These are phyloP conservation scores for Nemania sp. DNA, from an alignment of 2,329 filamentous ascomycete species.

Conservation along the genomic window DNA sequence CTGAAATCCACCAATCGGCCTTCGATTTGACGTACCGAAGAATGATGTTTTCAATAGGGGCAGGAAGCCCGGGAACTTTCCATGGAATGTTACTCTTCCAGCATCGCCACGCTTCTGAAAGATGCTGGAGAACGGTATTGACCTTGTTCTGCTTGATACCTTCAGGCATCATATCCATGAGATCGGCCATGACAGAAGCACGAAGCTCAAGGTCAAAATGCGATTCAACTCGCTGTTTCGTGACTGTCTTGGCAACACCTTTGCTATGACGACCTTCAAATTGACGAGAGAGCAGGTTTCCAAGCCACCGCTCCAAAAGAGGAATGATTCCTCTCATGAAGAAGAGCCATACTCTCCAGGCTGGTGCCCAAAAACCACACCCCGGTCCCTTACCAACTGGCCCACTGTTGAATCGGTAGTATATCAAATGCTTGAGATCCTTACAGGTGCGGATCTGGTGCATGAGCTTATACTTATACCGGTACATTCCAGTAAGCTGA, in stretches of 20 bases:
- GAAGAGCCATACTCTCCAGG: constrained; percentile 98
- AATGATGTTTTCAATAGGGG: constrained; percentile 98
- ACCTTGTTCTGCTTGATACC: constrained; percentile 99
- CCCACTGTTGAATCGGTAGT: constrained; percentile 97
- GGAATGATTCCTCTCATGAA: constrained; percentile 99
- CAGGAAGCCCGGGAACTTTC: constrained; percentile 96
- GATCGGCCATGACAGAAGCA: constrained; percentile 96
- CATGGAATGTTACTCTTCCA: constrained; percentile 99
- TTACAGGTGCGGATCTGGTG: constrained; percentile 99
- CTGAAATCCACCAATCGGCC: constrained; percentile 99
- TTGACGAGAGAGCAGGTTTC: constrained; percentile 93
- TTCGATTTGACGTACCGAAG: constrained; percentile 98
- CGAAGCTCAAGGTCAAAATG: constrained; percentile 97
- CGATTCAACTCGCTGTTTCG: constrained; percentile 97
- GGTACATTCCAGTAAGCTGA: constrained; percentile 98
- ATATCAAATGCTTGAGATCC: constrained; percentile 97
- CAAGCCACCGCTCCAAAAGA: constrained; percentile 93
- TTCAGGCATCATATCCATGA: constrained; percentile 99
- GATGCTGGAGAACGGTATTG: constrained; percentile 93
- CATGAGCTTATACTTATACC: constrained; percentile 99
- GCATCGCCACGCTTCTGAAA: constrained; percentile 98
- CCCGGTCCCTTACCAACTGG: constrained; percentile 96
- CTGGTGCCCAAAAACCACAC: constrained; percentile 98
- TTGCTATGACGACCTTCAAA: constrained; percentile 99
- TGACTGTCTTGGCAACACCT: constrained; percentile 97